phyloP scores from a whole-genome alignment of 2,329 filamentous ascomycete genomes.

The Lecanicillium sp. region DNA sequence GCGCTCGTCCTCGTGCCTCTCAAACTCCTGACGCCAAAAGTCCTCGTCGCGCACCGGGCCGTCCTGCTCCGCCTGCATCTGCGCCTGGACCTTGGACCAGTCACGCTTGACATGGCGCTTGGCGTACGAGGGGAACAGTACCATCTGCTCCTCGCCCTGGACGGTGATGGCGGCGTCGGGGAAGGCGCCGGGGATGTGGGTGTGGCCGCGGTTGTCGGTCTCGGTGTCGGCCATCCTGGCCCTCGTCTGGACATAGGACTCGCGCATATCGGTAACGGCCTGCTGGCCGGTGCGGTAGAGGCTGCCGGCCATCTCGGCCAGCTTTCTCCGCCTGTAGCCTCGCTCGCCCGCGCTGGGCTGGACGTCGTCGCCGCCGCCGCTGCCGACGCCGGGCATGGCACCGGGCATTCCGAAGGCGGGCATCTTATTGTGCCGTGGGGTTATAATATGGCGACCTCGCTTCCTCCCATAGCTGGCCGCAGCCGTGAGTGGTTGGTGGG shows the following conservation, averaged over 20 bases:
- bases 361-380: constrained; percentile 26
- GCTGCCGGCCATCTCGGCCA: constrained; percentile 59
- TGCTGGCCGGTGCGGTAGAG: constrained; percentile 51
- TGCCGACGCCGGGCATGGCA: constrained; percentile 14
- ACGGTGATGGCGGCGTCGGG: constrained; percentile 77
- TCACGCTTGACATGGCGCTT: constrained; percentile 57
- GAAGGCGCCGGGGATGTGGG: constrained; percentile 66
- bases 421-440: constrained; percentile 25
- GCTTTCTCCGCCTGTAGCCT: constrained; percentile 69
- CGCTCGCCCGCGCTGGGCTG: constrained; percentile 42
- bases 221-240: constrained; percentile 26
- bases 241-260: constrained; percentile 52
- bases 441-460: constrained; percentile 25
- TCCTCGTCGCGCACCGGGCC: constrained; percentile 55
- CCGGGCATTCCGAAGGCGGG: constrained; percentile 18
- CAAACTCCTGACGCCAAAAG: constrained; percentile 75
- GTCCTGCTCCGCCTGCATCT: constrained; percentile 25
- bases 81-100: constrained; percentile 25
- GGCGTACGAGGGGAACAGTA: constrained; percentile 91
- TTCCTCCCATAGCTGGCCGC: constrained; percentile 28
- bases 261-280: constrained; percentile 52
- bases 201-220: constrained; percentile 25
- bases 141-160: constrained; percentile 82
- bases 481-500: constrained; percentile 16
- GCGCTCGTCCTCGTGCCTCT: constrained; percentile 71